Base-by-base conservation (phyloP, 2,329 filamentous ascomycete species). In the Intubia oerlemansii region DNA sequence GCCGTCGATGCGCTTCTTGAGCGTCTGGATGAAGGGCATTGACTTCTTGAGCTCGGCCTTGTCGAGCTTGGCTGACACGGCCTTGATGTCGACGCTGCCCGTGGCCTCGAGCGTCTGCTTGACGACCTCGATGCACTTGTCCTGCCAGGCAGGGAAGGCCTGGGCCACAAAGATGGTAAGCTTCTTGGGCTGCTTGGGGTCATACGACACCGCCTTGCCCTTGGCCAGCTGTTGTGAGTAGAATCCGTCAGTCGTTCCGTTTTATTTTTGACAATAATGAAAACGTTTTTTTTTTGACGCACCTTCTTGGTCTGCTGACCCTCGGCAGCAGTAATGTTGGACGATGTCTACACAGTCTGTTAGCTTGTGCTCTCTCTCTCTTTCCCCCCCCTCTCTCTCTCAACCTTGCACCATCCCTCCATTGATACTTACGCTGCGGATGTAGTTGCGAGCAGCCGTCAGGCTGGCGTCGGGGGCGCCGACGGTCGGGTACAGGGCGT, bases 31-130 rank as follows among this genome's bases (percentile, higher is more conserved):
- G 45, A 93, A 95, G 0, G 88, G 88, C 85, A 95, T 95, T 3
- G 82, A 85, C 56, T 90, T 88, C 68, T 95, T 98, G 64, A 82
- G 81, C 53, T 90, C 79, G 24, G 70, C 71, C 44, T 91, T 91
- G 40, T 69, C 70, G 33, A 93, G 73, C 44, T 71, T 66, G 39
- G 69, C 71, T 42, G 71, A 78, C 26, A 93, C 57, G 32, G 67
- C 69, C 57, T 90, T 91, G 48, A 90, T 79, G 44, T 91, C 73
- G 38, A 47, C 31, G 31, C 15, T 34, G 21, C 23, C 32, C 21
- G 35, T 33, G 17, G 25, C 24, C 25, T 28, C 30, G n/a, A 38
- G 29, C 17, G 32, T 35, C 31, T 77, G 63, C 38, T 70, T 68
- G 12, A 91, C 64, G 20, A 90, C 59, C 32, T 82, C 74, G 43